Evolutionary conservation across 495 filamentous ascomycete genomes (phyloP).

Genomic region (Hypoxylon lenormandii): DNA sequence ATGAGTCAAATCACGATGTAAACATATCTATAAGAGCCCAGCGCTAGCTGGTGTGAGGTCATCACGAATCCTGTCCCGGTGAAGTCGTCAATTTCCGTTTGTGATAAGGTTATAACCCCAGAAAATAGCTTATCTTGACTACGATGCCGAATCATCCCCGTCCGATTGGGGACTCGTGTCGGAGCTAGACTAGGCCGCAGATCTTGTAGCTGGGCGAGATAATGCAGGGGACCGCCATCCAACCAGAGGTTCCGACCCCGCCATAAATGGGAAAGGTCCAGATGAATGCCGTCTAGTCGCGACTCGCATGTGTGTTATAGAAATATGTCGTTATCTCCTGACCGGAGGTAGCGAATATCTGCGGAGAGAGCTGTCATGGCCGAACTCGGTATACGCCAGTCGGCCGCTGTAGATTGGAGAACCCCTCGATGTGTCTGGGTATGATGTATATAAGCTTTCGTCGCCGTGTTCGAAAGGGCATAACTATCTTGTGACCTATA

Average conservation of each 20-base stretch:
- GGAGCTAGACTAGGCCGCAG: slow-evolving; percentile 19
- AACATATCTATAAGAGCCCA: neutral
- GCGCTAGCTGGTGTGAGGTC: neutral
- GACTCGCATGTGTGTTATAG: slow-evolving; percentile 21
- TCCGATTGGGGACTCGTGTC: slow-evolving; percentile 27
- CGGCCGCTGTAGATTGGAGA: neutral
- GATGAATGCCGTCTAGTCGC: slow-evolving; percentile 8
- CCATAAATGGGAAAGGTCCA: slow-evolving; percentile 41
- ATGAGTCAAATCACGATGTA: too few species aligned
- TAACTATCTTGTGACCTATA: neutral
- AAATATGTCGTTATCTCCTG: slow-evolving; percentile 45
- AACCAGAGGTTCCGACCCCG: slow-evolving; percentile 34
- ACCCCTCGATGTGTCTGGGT: slow-evolving; percentile 3
- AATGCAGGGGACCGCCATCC: slow-evolving; percentile 32
- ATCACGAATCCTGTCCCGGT: neutral
- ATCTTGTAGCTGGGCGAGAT: slow-evolving; percentile 36
- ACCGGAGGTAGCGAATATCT: slow-evolving; percentile 35
- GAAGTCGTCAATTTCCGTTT: neutral
- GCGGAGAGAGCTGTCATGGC: slow-evolving; percentile 28
- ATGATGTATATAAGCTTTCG: slow-evolving; percentile 14
- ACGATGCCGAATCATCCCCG: slow-evolving; percentile 44
- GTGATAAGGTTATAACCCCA: slow-evolving; percentile 22
- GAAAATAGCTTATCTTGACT: slow-evolving; percentile 36
- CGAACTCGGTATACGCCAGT: slow-evolving; percentile 38
- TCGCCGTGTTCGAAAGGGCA: neutral